These are phyloP conservation scores for Aspergillus biplanus DNA, from an alignment of 495 filamentous ascomycete genomes.

Conservation along the genomic window DNA sequence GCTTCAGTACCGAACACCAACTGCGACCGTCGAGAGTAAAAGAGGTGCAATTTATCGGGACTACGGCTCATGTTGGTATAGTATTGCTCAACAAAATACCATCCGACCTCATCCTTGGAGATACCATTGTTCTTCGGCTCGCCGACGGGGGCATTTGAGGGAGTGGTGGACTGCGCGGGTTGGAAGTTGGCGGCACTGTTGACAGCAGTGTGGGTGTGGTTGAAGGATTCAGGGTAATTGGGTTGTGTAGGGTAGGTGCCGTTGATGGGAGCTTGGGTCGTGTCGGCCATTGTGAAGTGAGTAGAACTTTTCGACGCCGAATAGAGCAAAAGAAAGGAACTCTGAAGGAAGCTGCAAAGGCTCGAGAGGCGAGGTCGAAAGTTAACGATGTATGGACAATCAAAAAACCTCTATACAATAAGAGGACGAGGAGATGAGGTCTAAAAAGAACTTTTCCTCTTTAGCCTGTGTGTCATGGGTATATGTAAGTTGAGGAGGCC, in stretches of 20 bases:
- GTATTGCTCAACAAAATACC: conserved; percentile 99
- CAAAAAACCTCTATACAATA: conserved; percentile 18
- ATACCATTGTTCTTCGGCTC: conserved; percentile 49
- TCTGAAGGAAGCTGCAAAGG: conserved; percentile 18
- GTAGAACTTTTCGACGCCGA: conserved; percentile 22
- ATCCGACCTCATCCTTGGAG: conserved; percentile 89
- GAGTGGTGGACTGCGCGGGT: conserved; percentile 49
- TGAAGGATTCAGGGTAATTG: conserved; percentile 45
- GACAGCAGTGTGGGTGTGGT: conserved; percentile 38
- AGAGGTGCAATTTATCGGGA: conserved; percentile 90
- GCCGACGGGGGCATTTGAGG: conserved; percentile 43
- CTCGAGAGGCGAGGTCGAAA: background rate
- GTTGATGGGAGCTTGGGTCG: conserved; percentile 49
- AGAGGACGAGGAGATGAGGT: conserved; percentile 7
- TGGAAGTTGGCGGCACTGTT: conserved; percentile 49
- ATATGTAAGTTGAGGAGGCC: conserved; percentile 20
- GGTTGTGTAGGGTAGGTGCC: conserved; percentile 50
- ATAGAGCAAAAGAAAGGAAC: conserved; percentile 25
- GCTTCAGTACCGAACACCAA: conserved; percentile 86
- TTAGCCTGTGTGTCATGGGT: conserved; percentile 27
- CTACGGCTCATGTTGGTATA: conserved; percentile 95
- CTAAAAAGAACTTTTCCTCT: conserved; percentile 12
- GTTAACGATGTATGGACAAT: conserved; percentile 9
- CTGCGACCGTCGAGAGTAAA: conserved; percentile 82
- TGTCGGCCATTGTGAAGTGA: conserved; percentile 47